A percentile compares a stretch with the other conserved stretches of the same genome.
Evolutionary conservation across 1,284 basidiomycete species (phyloP).

Genomic region (Kalmanozyma brasiliensis): DNA sequence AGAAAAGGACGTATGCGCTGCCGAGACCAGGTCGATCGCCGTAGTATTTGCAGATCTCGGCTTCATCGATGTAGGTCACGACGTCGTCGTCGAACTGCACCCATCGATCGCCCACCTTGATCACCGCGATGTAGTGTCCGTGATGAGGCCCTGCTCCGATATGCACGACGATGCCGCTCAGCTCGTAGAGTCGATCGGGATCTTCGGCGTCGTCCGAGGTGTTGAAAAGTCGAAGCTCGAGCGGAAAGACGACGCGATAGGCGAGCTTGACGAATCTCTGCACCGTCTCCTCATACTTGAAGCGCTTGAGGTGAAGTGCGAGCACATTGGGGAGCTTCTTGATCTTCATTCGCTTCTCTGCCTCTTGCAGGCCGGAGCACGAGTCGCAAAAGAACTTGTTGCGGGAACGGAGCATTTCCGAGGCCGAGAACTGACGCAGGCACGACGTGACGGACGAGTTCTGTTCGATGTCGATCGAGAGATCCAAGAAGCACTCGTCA

Average conservation of each 20-base stretch:
- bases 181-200: conserved; percentile 85
- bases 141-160: conserved; percentile 96
- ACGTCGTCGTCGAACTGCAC: conserved; percentile 94
- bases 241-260: conserved; percentile 94
- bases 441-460: conserved; percentile 95
- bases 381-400: conserved; percentile 99
- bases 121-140: conserved; percentile 95
- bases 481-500: conserved; percentile 94
- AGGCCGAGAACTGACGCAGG: conserved; percentile 92
- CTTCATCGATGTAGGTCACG: conserved; percentile 85
- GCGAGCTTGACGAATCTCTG: conserved; percentile 91
- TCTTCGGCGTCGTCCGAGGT: conserved; percentile 92
- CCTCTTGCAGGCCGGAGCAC: conserved; percentile 95
- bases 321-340: conserved; percentile 93
- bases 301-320: conserved; percentile 93
- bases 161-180: conserved; percentile 96
- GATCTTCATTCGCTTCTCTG: conserved; percentile 98
- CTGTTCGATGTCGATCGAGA: conserved; percentile 97
- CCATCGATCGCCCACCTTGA: conserved; percentile 85
- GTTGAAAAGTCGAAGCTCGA: conserved; percentile 92
- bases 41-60: conserved; percentile 91
- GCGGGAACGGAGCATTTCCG: conserved; percentile 95
- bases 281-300: conserved; percentile 93
- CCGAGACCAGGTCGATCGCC: conserved; percentile 84
- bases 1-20: conserved; percentile 95